Conservation (phyloP, 768 basidiomycete genomes). For the Goffeauzyma gilvescens region DNA sequence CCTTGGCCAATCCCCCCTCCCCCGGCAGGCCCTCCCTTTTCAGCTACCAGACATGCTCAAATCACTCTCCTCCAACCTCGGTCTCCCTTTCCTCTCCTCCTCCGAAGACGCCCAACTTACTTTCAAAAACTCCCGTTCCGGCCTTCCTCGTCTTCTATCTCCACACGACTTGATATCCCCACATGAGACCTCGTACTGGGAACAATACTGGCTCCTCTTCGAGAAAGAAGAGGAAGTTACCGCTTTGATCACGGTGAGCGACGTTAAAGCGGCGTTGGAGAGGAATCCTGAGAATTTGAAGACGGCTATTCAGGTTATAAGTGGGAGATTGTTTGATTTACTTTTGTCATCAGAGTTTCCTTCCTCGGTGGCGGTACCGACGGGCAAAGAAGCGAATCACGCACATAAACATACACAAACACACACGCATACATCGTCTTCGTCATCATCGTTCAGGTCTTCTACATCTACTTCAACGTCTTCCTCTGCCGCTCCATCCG, state of each 20-base stretch:
- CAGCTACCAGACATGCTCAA: too few relatives aligned
- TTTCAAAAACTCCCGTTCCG: neutral
- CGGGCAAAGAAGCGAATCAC: too few relatives aligned
- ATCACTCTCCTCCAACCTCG: constrained; percentile 26
- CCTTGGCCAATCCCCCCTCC: too few relatives aligned
- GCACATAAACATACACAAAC: too few relatives aligned
- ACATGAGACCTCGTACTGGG: constrained; percentile 40
- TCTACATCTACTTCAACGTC: constrained; percentile 20
- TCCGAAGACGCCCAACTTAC: constrained; percentile 61
- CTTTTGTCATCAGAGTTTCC: constrained; percentile 3
- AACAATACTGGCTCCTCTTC: constrained; percentile 62
- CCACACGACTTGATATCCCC: constrained; percentile 46
- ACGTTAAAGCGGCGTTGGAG: constrained; percentile 49
- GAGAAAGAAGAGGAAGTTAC: constrained; percentile 81
- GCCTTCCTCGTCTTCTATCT: neutral
- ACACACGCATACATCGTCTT: too few relatives aligned
- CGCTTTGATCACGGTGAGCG: constrained; percentile 66
- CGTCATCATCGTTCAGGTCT: too few relatives aligned
- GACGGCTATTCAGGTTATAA: constrained; percentile 45
- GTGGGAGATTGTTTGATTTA: neutral
- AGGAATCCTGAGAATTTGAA: constrained; percentile 36
- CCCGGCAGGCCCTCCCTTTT: too few relatives aligned
- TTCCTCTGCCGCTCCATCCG: constrained; percentile 36
- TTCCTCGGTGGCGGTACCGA: too few relatives aligned
- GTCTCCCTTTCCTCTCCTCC: constrained; percentile 28